Evolutionary conservation across 2,329 filamentous ascomycete genomes (phyloP), one percentile per base, ranked within the genome.

Genomic region (Penicillium capsulatum): DNA sequence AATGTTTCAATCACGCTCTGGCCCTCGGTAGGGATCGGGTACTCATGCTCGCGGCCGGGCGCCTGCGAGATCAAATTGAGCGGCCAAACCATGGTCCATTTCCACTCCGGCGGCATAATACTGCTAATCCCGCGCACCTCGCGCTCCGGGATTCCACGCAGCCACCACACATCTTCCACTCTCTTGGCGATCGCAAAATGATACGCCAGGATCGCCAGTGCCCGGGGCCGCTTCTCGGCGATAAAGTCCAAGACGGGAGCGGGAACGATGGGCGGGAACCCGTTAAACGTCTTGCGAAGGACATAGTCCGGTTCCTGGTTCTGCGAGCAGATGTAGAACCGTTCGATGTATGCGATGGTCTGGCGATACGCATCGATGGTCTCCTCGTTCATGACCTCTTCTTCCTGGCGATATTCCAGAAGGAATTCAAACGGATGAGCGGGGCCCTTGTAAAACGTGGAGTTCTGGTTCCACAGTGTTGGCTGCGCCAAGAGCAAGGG

Each of bases 171-270:
- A 38, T 51, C 19, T 2, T 54, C 42, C 20, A 34, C 41, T 2
- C 26, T 40, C 8, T 44, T 49, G 20, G 38, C 36, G 20, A 54
- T 26, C 3, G 57, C 57, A 36, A 65, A 65, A 41, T 59, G 57
- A 40, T 63, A 58, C 4, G 58, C 60, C 29, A 65, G 36, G 1
- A 59, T 58, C 2, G 62, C 55, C n/a, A 64, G 42, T 7, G 61
- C 61, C 13, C 60, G 54, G 10, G 60, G 61, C 19, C 55, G 44
- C 15, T 46, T 44, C 31, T 63, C 55, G n/a, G 46, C 39, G 19
- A 63, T 44, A 16, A 63, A 50, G n/a, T 57, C 51, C 14, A 58
- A 49, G 14, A 61, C 63, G 22, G 48, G 36, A n/a, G 48, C 35
- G 7, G 57, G 55, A 9, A 62, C 47, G 29, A 61, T 53, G 9